Evolutionary conservation across 331 rosid species (phyloP).

Genomic region (Telfairia occidentalis): DNA sequence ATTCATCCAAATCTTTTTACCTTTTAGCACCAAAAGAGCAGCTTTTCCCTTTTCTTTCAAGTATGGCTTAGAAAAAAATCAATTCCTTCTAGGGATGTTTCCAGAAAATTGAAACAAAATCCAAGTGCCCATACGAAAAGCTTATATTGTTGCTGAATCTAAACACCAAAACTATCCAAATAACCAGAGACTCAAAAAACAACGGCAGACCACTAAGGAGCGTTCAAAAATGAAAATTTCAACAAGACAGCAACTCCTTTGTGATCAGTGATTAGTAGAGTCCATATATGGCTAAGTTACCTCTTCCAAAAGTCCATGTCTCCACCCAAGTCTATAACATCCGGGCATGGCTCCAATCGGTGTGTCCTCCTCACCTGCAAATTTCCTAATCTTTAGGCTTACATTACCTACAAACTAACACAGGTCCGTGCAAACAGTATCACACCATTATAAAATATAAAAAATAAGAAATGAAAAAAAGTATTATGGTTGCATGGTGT

Average conservation of each 20-base stretch:
- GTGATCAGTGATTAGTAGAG: background rate
- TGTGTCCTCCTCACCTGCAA: conserved; percentile 77
- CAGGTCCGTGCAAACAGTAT: background rate
- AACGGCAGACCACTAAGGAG: background rate
- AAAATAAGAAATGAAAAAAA: background rate
- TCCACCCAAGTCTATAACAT: conserved; percentile 95
- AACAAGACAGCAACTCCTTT: background rate
- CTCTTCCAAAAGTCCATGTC: conserved; percentile 90
- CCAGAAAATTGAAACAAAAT: background rate
- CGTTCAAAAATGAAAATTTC: background rate
- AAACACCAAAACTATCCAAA: background rate
- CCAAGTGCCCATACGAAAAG: background rate
- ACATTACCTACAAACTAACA: background rate
- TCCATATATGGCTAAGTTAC: conserved; percentile 24
- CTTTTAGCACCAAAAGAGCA: background rate
- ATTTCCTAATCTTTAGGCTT: background rate
- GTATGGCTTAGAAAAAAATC: background rate
- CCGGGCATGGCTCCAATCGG: conserved; percentile 99
- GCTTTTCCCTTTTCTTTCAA: background rate
- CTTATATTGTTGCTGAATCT: background rate
- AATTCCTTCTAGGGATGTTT: background rate
- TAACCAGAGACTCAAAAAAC: background rate
- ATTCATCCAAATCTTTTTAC: background rate
- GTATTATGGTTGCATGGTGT: background rate
- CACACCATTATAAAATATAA: background rate